Conservation (phyloP, 2,329 filamentous ascomycete genomes). For the Microsporum audouinii region DNA sequence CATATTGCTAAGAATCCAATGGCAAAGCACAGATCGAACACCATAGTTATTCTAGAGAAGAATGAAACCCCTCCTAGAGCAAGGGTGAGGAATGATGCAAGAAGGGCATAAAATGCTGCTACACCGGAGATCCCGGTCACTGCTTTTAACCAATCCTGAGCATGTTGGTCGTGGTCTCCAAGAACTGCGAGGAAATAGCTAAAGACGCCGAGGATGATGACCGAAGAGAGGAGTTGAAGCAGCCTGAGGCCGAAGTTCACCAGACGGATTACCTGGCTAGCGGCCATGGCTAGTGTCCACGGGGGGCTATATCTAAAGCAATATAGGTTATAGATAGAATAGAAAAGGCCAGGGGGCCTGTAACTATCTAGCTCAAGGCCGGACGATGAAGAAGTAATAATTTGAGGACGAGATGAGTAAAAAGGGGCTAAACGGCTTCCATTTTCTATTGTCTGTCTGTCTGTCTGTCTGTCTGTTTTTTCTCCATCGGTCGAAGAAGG, state of each 20-base stretch:
- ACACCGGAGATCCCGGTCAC: constrained; percentile 68
- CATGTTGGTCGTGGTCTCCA: constrained; percentile 50
- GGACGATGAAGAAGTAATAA: background rate
- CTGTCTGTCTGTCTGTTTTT: background rate
- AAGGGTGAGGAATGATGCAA: constrained; percentile 64
- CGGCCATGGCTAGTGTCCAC: constrained; percentile 8
- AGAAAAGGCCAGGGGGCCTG: background rate
- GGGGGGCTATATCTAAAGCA: background rate
- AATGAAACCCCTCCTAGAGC: constrained; percentile 64
- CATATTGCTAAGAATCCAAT: constrained; percentile 75
- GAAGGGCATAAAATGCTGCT: constrained; percentile 60
- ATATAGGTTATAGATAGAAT: constrained; percentile 18
- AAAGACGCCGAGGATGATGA: constrained; percentile 65
- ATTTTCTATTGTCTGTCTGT: background rate
- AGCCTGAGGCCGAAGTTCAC: constrained; percentile 60
- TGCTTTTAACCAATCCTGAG: constrained; percentile 56
- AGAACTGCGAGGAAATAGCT: constrained; percentile 74
- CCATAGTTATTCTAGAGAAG: constrained; percentile 59
- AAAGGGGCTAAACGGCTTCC: background rate
- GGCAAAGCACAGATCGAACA: constrained; percentile 66
- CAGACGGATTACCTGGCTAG: constrained; percentile 54
- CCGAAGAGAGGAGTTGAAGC: constrained; percentile 61
- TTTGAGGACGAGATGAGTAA: background rate
- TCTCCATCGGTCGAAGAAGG: background rate
- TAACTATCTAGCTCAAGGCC: background rate